Conservation (phyloP, 306 rosid species). For the Clitoria ternatea region DNA sequence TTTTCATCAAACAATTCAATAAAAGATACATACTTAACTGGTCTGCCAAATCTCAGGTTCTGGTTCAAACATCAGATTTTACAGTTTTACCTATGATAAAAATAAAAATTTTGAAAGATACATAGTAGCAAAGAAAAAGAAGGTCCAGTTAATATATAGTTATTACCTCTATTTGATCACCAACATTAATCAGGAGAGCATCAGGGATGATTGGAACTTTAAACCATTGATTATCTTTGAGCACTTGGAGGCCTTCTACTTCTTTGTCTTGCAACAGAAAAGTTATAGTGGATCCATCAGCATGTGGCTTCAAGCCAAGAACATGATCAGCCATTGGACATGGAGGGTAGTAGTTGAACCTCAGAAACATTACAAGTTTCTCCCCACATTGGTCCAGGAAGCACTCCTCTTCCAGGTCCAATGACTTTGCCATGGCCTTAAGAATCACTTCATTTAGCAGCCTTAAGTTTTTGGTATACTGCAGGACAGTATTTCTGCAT, state of each 20-base stretch:
- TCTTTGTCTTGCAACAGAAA: constrained; percentile 60
- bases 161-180: constrained; percentile 77
- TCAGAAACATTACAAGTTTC: constrained; percentile 24
- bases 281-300: constrained; percentile 68
- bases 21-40: no score
- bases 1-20: no score
- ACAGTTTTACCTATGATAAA: no score
- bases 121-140: no score
- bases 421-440: constrained; percentile 70
- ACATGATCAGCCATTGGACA: constrained; percentile 65
- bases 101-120: no score
- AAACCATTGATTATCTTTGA: constrained; percentile 64
- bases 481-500: constrained; percentile 46
- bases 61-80: no score
- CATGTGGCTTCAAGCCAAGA: constrained; percentile 63
- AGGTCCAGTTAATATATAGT: no score
- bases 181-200: constrained; percentile 68
- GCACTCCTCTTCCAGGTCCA: constrained; percentile 59
- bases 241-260: constrained; percentile 77
- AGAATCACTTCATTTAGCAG: constrained; percentile 39
- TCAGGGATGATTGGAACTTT: constrained; percentile 57
- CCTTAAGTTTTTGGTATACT: constrained; percentile 43
- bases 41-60: no score
- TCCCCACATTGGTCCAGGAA: constrained; percentile 55
- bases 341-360: constrained; percentile 71